These are phyloP conservation scores for Tolypocladium tropicale DNA, from an alignment of 2,329 filamentous ascomycete species.

Conservation along the genomic window DNA sequence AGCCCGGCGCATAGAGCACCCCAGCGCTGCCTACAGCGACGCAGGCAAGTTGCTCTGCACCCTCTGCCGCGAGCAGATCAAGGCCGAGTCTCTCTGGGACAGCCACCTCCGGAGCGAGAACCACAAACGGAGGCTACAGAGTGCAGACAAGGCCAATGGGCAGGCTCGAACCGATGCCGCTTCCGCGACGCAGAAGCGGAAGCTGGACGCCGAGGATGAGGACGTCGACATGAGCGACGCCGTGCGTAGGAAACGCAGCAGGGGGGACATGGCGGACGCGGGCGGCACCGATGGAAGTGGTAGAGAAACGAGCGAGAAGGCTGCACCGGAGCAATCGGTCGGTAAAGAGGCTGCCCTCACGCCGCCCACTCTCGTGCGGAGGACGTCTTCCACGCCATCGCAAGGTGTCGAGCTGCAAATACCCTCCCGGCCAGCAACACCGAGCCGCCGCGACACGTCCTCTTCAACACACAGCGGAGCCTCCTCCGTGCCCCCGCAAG, in stretches of 20 bases:
- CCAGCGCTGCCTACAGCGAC: constrained; percentile 57
- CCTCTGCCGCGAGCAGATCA: constrained; percentile 54
- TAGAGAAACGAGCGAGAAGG: neutral
- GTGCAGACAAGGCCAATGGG: constrained; percentile 7
- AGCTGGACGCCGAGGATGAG: constrained; percentile 18
- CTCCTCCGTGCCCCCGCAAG: constrained; percentile 3
- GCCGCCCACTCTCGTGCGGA: constrained; percentile 33
- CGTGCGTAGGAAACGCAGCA: constrained; percentile 35
- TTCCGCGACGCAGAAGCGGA: constrained; percentile 19
- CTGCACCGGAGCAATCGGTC: constrained; percentile 5
- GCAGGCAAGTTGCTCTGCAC: constrained; percentile 58
- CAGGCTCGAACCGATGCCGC: constrained; percentile 4
- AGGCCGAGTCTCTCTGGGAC: constrained; percentile 59
- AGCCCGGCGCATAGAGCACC: constrained; percentile 61
- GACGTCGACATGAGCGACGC: constrained; percentile 25
- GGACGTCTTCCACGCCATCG: constrained; percentile 40
- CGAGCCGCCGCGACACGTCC: constrained; percentile 31
- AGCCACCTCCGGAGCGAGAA: constrained; percentile 41
- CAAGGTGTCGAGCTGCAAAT: constrained; percentile 52
- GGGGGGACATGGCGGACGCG: constrained; percentile 19
- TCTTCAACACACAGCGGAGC: constrained; percentile 27
- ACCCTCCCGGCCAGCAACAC: constrained; percentile 53
- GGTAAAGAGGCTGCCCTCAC: constrained; percentile 15
- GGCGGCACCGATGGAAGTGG: neutral
- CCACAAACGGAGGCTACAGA: constrained; percentile 23